Conservation (phyloP, 768 basidiomycete genomes). For the Podaxis sp. region DNA sequence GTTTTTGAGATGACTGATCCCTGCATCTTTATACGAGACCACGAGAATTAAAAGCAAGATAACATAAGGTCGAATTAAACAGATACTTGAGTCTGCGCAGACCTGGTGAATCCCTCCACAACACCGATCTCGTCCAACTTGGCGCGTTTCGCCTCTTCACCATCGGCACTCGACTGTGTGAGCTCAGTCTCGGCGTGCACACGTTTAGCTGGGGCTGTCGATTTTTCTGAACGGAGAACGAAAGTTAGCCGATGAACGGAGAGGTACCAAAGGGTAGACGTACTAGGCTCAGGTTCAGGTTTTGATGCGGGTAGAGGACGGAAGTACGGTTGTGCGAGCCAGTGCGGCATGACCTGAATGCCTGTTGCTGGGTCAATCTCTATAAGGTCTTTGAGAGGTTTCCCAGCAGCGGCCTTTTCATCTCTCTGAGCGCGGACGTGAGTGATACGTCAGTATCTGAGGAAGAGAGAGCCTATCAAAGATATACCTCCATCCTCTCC, state of each 20-base stretch:
- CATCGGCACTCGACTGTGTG: background rate
- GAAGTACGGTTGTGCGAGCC: conserved; percentile 66
- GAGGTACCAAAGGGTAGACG: background rate
- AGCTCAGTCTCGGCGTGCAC: background rate
- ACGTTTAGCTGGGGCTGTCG: background rate
- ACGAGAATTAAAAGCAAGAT: background rate
- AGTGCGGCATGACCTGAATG: conserved; percentile 39
- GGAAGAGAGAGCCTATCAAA: background rate
- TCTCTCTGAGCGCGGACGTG: conserved; percentile 36
- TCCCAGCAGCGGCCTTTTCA: conserved; percentile 35
- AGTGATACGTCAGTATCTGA: background rate
- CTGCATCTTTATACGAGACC: too few species aligned
- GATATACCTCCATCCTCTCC: conserved; percentile 44
- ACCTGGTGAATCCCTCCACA: background rate
- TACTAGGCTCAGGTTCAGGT: background rate
- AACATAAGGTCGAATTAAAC: background rate
- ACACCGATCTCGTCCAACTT: background rate
- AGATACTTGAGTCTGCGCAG: background rate
- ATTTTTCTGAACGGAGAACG: background rate
- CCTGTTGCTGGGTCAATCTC: conserved; percentile 35
- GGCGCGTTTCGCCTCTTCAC: conserved; percentile 1
- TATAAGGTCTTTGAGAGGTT: conserved; percentile 29
- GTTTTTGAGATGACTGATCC: too few species aligned
- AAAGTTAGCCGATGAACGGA: background rate
- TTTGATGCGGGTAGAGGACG: conserved; percentile 34